phyloP scores from a whole-genome alignment of 176 grass and related monocot species.

The Lolium perenne region DNA sequence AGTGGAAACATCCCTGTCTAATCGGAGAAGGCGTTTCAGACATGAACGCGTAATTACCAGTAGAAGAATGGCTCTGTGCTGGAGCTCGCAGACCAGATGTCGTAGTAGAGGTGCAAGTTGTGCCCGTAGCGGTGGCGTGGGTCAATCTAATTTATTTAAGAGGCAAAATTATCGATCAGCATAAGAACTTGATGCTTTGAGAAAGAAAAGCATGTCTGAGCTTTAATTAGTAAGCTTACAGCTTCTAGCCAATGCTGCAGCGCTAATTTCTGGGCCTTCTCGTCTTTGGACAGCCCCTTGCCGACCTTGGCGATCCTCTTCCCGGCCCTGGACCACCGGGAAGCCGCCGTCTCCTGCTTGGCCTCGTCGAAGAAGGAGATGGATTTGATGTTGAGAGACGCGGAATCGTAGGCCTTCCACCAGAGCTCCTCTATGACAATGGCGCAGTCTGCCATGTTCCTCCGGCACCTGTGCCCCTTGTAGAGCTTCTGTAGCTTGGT shows the following conservation, averaged over 20 bases:
- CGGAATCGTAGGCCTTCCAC: constrained; percentile 91
- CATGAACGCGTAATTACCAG: constrained; percentile 57
- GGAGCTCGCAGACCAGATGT: constrained; percentile 84
- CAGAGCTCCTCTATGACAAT: constrained; percentile 95
- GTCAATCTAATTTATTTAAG: constrained; percentile 65
- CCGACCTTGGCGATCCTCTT: constrained; percentile 90
- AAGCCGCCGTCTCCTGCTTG: constrained; percentile 78
- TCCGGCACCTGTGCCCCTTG: constrained; percentile 86
- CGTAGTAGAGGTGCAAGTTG: constrained; percentile 94
- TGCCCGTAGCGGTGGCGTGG: constrained; percentile 97
- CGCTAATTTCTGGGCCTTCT: constrained; percentile 89
- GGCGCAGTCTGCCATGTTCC: constrained; percentile 93
- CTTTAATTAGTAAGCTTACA: constrained; percentile 37
- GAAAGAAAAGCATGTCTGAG: background rate
- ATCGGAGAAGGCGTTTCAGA: background rate
- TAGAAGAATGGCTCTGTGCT: constrained; percentile 94
- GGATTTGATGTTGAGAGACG: constrained; percentile 66
- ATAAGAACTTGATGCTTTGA: background rate
- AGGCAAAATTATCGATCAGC: background rate
- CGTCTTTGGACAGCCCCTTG: constrained; percentile 92
- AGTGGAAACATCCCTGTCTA: background rate
- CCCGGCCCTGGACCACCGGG: constrained; percentile 70
- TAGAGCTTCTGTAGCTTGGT: constrained; percentile 86
- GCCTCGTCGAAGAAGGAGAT: constrained; percentile 84
- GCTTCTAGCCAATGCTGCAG: constrained; percentile 97